Base-by-base conservation (phyloP, 2,329 filamentous ascomycete genomes). In the Macrophomina phaseolina region DNA sequence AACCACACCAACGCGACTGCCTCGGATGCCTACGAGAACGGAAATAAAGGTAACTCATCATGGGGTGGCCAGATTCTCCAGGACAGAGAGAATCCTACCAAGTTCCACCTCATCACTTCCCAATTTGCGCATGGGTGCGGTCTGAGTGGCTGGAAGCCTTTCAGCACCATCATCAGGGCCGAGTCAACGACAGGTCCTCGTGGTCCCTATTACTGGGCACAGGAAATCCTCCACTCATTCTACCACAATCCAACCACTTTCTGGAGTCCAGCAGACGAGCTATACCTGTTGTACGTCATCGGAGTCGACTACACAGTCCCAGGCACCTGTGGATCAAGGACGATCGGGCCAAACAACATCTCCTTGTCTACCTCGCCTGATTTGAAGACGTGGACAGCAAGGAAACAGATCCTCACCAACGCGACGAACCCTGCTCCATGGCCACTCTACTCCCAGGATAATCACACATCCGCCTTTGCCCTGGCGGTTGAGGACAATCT, bases 41-140 rank as follows among this genome's bases (percentile, higher is more conserved):
- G 53, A 23, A 67, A 66, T 16, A 73, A 71, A 1, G 76, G 78
- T 16, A 82, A 80, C 56, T 82, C 83, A 0, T 84, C 82, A 0
- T 85, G 83, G 83, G 81, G 83, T 14, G 81, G 80, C 0, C 78
- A 78, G 12, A 82, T 85, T 40, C 63, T 84, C 0, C 81, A 80
- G 46, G 83, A 85, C 60, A 80, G 73, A 0, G 16, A 70, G 0
- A 75, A 83, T 14, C 68, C 69, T 0, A 63, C 65, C 0, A 72
- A 83, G 0, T 83, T 84, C 60, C 82, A 84, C 62, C 77, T 85
- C 0, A 74, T 84, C 52, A 76, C 78, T 1, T 79, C 81, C 0
- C 81, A 84, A 58, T 83, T 85, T 66, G 74, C 77, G 0, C 75
- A 80, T 61, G 81, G 80, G 6, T 85, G 83, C 62, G 82, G 82